phyloP scores from a whole-genome alignment of 768 basidiomycete genomes.

The Coprinopsis cinerea region DNA sequence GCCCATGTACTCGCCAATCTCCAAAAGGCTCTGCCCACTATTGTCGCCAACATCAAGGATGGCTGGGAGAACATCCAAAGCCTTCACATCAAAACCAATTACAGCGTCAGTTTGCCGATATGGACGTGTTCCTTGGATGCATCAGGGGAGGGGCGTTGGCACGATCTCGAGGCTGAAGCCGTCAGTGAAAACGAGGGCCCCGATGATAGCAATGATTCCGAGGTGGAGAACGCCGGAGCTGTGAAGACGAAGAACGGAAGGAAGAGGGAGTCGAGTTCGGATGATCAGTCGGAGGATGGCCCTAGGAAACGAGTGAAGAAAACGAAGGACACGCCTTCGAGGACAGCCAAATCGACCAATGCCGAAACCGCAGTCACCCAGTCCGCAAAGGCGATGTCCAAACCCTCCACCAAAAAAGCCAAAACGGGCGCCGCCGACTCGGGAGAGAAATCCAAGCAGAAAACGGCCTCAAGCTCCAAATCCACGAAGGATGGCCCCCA shows the following conservation, averaged over 20 bases:
- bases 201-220: not conserved
- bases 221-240: not conserved
- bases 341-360: slow-evolving; percentile 11
- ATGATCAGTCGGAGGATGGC: slow-evolving; percentile 30
- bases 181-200: slow-evolving; percentile 10
- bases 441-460: not conserved
- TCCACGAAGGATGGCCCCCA: not conserved
- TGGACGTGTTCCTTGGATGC: slow-evolving; percentile 78
- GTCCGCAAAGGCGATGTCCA: slow-evolving; percentile 6
- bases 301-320: slow-evolving; percentile 42
- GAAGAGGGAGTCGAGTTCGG: slow-evolving; percentile 32
- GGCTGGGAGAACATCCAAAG: slow-evolving; percentile 91
- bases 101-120: slow-evolving; percentile 80
- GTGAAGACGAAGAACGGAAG: slow-evolving; percentile 15
- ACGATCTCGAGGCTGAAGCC: slow-evolving; percentile 30
- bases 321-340: slow-evolving; percentile 21
- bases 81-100: slow-evolving; percentile 85
- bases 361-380: slow-evolving; percentile 1
- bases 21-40: slow-evolving; percentile 65
- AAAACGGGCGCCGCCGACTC: not conserved
- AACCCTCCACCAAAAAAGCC: not conserved
- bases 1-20: slow-evolving; percentile 77
- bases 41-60: slow-evolving; percentile 64
- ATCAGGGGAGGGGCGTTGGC: slow-evolving; percentile 55
- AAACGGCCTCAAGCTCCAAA: not conserved